These are phyloP conservation scores for Neurospora hispaniola DNA, from an alignment of 495 filamentous ascomycete genomes.

Conservation along the genomic window DNA sequence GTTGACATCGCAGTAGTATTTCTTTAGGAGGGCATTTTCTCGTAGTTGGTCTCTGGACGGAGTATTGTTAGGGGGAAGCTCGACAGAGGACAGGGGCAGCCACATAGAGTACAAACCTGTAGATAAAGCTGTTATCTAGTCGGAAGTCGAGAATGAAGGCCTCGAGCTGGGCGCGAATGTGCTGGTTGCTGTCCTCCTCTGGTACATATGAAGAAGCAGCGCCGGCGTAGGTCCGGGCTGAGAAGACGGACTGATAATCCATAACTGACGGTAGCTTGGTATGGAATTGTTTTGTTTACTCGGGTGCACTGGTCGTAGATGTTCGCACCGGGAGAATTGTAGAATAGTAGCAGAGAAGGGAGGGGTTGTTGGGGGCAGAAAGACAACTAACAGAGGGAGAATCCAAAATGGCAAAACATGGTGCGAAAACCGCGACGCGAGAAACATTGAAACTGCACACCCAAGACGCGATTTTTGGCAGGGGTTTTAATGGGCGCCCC, in stretches of 20 bases:
- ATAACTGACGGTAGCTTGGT: constrained; percentile 31
- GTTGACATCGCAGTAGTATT: constrained; percentile 95
- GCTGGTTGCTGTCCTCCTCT: constrained; percentile 42
- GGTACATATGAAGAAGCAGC: constrained; percentile 32
- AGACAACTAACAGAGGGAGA: neutral
- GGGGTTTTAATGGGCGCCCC: constrained; percentile 20
- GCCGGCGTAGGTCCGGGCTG: constrained; percentile 33
- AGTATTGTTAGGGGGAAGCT: neutral
- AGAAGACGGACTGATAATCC: constrained; percentile 87
- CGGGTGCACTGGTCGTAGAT: neutral
- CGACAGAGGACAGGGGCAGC: neutral
- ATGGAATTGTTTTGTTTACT: constrained; percentile 7
- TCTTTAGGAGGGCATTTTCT: constrained; percentile 89
- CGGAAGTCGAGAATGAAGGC: constrained; percentile 93
- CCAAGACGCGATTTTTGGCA: constrained; percentile 13
- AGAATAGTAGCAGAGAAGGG: neutral
- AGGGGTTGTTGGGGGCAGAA: neutral
- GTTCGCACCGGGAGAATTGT: neutral
- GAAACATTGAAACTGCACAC: neutral
- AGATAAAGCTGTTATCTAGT: constrained; percentile 91
- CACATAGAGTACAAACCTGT: constrained; percentile 48
- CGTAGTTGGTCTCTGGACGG: constrained; percentile 75
- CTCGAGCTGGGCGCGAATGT: constrained; percentile 52
- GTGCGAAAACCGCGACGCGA: constrained; percentile 8
- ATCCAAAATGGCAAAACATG: constrained; percentile 1